Percentiles rank a stretch among this genome's conserved stretches.
phyloP scores from a whole-genome alignment of 176 grass and related monocot genomes.

The Rhipidocladum racemiflorum region DNA sequence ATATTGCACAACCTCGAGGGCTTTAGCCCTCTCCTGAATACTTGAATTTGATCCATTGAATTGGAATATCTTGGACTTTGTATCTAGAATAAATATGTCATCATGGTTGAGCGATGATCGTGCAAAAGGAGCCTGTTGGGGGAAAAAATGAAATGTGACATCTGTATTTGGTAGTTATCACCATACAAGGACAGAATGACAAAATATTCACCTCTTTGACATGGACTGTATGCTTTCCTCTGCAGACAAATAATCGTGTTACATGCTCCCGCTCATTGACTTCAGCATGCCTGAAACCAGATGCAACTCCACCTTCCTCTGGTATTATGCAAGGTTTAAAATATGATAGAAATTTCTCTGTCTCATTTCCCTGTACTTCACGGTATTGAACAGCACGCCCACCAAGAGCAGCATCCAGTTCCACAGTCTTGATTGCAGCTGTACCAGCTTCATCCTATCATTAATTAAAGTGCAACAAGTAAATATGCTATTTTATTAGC shows the following conservation, averaged over 20 bases:
- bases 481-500: conserved; percentile 12
- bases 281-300: conserved; percentile 83
- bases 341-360: conserved; percentile 97
- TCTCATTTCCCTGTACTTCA: conserved; percentile 95
- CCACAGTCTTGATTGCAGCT: conserved; percentile 93
- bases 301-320: conserved; percentile 75
- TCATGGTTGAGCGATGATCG: conserved; percentile 96
- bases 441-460: conserved; percentile 88
- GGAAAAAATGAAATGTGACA: conserved; percentile 18
- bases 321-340: conserved; percentile 99
- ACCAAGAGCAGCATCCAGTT: conserved; percentile 91
- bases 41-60: conserved; percentile 96
- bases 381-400: conserved; percentile 94
- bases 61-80: conserved; percentile 93
- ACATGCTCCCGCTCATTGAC: conserved; percentile 66
- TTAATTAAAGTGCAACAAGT: conserved; percentile 40
- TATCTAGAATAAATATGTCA: conserved; percentile 99
- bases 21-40: conserved; percentile 99
- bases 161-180: background rate
- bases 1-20: conserved; percentile 97
- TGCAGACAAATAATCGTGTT: conserved; percentile 85
- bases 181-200: conserved; percentile 11
- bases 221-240: conserved; percentile 97
- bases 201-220: conserved; percentile 78
- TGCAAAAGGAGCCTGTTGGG: conserved; percentile 79